Base-by-base conservation (phyloP, 257 asterid genomes). In the Nicotiana paniculata region DNA sequence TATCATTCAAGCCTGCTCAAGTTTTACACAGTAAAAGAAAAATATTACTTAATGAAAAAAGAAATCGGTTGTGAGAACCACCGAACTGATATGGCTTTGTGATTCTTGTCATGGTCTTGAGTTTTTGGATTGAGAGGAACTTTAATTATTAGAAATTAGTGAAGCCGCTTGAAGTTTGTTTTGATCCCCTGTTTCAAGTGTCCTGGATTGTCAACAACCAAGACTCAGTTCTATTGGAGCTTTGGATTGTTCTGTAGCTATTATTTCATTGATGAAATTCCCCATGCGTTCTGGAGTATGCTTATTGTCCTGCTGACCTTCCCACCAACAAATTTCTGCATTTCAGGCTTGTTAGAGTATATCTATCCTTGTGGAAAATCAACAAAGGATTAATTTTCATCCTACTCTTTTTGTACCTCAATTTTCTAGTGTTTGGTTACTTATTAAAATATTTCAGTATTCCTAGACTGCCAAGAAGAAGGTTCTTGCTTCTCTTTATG, bases 401-500 rank as follows among this genome's bases (percentile, higher is more conserved):
- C 78, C 78, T 24, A 62, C 11, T 10, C 67, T 26, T 24, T 12
- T 72, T 35, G 59, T 72, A 72, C 59, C 78, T 72, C 61, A 43
- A 24, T 6, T 72, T 21, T 72, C 78, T 21, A 5, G 59, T 15
- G 39, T 21, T 72, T 24, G 59, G 10, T 70, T 70, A 21, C 78
- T 70, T 70, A 18, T 70, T 43, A 21, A 46, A 46, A 28, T 57
- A 43, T 21, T 48, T 48, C 4, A 16, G 37, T 74, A 72, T 39
- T 46, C 61, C 10, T 72, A 6, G 35, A 72, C 61, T 72, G 24
- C 79, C 59, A 46, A 72, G 79, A 46, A 46, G 79, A 43, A 48
- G 43, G 62, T 74, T 74, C 79, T 48, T 48, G 62, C 79, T 46
- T 54, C 62, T 74, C 62, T 48, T 74, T 74, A 16, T 74, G 62